Percentiles rank a stretch among this genome's conserved stretches.
phyloP scores from a whole-genome alignment of 495 filamentous ascomycete species.

The Aspergillus funiculosus region DNA sequence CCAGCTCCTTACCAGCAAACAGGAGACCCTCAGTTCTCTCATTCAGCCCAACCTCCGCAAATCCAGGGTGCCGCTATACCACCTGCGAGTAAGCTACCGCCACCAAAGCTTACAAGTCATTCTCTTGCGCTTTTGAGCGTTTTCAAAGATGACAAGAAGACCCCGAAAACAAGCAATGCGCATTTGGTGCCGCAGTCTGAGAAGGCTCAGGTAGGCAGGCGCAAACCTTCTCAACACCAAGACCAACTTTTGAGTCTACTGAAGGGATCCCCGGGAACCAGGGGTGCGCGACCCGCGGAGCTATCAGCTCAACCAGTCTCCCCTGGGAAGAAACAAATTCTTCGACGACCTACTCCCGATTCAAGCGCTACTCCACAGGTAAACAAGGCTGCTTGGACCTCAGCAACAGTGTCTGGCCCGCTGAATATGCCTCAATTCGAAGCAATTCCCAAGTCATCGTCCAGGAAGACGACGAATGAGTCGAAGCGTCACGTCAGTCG shows the following conservation, averaged over 20 bases:
- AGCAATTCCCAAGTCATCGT: constrained; percentile 24
- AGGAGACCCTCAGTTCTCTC: constrained; percentile 46
- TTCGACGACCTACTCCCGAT: constrained; percentile 30
- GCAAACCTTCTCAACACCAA: constrained; percentile 37
- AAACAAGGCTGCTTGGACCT: constrained; percentile 20
- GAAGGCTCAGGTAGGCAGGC: constrained; percentile 14
- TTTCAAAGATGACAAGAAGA: constrained; percentile 48
- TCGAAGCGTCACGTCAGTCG: constrained; percentile 22
- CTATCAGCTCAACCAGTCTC: constrained; percentile 30
- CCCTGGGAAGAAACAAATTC: constrained; percentile 29
- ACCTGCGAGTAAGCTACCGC: constrained; percentile 51
- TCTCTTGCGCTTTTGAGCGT: constrained; percentile 57
- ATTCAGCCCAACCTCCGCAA: constrained; percentile 34
- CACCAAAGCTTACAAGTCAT: constrained; percentile 59
- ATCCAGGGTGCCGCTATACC: constrained; percentile 45
- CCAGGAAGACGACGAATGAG: constrained; percentile 20
- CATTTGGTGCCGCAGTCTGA: constrained; percentile 24
- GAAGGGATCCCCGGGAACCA: constrained; percentile 23
- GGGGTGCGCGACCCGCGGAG: constrained; percentile 30
- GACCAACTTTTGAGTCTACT: constrained; percentile 35
- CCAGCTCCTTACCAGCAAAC: constrained; percentile 49
- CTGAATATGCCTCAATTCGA: constrained; percentile 48
- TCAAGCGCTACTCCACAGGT: constrained; percentile 17
- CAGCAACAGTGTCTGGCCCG: constrained; percentile 49
- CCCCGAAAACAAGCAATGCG: constrained; percentile 29